Evolutionary conservation across 495 filamentous ascomycete species (phyloP).

Genomic region (Lentithecium fluviatile): DNA sequence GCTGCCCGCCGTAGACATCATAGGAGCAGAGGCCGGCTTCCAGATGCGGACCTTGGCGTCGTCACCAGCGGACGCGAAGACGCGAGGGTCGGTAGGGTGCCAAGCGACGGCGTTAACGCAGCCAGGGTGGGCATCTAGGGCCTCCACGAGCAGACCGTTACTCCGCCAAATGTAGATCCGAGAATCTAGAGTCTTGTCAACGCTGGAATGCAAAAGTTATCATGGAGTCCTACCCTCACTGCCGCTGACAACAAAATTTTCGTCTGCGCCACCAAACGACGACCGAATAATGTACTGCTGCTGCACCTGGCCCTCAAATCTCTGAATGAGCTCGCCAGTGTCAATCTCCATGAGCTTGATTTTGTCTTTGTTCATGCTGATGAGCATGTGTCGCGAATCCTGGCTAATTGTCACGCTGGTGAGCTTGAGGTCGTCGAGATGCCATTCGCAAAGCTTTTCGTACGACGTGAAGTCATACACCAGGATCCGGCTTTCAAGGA

Average conservation of each 20-base stretch:
- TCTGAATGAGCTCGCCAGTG: constrained; percentile 66
- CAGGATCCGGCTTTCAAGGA: constrained; percentile 68
- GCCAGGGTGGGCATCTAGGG: constrained; percentile 70
- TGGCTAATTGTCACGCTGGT: constrained; percentile 78
- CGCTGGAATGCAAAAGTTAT: not conserved
- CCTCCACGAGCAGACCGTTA: constrained; percentile 71
- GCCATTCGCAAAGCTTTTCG: constrained; percentile 70
- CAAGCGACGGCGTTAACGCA: constrained; percentile 89
- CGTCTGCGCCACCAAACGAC: constrained; percentile 81
- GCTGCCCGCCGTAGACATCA: not conserved
- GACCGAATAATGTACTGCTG: constrained; percentile 74
- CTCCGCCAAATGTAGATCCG: constrained; percentile 84
- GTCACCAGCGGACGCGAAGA: constrained; percentile 92
- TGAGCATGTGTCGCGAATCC: constrained; percentile 75
- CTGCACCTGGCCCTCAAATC: constrained; percentile 71
- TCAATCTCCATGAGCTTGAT: constrained; percentile 76
- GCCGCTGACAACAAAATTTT: constrained; percentile 86
- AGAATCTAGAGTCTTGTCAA: constrained; percentile 54
- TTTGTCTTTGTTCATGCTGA: constrained; percentile 73
- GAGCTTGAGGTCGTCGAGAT: constrained; percentile 59
- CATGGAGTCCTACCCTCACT: constrained; percentile 68
- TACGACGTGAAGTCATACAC: constrained; percentile 77
- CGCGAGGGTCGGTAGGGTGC: constrained; percentile 76
- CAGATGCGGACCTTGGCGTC: constrained; percentile 76
- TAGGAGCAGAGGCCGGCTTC: constrained; percentile 9